Conservation (phyloP, 2,329 filamentous ascomycete genomes). For the Sporothrix pseudoabietina region DNA sequence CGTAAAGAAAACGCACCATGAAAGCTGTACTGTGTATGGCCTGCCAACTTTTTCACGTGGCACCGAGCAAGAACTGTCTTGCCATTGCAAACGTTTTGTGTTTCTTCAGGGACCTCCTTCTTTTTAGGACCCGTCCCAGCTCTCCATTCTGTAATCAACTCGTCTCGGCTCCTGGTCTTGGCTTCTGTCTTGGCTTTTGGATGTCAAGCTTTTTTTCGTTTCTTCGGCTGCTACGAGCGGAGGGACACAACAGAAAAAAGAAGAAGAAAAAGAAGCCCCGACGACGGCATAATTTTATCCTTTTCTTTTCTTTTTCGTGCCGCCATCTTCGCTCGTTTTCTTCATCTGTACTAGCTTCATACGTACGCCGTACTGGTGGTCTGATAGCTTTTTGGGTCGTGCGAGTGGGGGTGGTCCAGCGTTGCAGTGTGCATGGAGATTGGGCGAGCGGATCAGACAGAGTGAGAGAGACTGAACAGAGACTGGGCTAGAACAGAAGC, state of each 20-base stretch:
- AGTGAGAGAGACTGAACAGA: too few relatives aligned
- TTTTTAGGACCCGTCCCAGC: background rate
- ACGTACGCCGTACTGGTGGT: background rate
- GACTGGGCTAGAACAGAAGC: background rate
- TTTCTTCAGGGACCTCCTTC: background rate
- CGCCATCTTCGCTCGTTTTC: background rate
- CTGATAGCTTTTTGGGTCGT: background rate
- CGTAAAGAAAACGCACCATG: too few relatives aligned
- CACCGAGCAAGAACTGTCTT: background rate
- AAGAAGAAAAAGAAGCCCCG: slow-evolving; percentile 3
- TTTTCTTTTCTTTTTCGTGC: background rate
- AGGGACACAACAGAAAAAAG: background rate
- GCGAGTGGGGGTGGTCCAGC: background rate
- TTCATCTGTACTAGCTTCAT: slow-evolving; percentile 6
- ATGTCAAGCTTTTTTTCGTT: background rate
- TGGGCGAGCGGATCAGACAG: background rate
- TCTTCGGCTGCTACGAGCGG: background rate
- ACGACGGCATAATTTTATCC: slow-evolving; percentile 25
- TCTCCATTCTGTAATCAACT: background rate
- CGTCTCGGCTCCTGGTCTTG: slow-evolving; percentile 9
- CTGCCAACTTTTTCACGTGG: background rate
- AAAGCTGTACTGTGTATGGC: too few relatives aligned
- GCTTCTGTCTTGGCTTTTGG: background rate
- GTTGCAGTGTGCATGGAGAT: background rate
- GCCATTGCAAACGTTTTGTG: background rate